phyloP scores from a whole-genome alignment of 805 yeast genomes.

The Saturnispora sanitii region DNA sequence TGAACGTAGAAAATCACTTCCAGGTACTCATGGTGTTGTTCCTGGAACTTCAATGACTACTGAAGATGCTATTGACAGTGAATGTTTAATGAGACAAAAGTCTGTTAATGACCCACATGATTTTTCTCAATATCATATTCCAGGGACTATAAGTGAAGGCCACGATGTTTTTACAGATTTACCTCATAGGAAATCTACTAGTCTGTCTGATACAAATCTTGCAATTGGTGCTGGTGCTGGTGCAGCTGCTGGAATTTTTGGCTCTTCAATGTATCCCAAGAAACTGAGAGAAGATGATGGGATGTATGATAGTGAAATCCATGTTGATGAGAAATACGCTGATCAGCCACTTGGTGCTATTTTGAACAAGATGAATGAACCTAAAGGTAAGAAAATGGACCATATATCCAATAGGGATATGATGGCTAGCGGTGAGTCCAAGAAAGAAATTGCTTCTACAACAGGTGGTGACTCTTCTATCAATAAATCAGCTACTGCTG shows the following conservation, averaged over 20 bases:
- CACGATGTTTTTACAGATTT: neutral
- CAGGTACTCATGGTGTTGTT: constrained; percentile 4
- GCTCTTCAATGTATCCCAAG: neutral
- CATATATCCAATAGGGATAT: constrained; percentile 2
- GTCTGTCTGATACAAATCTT: neutral
- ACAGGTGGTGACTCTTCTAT: neutral
- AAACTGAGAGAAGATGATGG: neutral
- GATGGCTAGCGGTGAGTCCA: neutral
- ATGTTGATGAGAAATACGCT: neutral
- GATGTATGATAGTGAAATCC: constrained; percentile 1
- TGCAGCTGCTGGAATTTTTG: neutral
- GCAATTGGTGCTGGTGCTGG: neutral
- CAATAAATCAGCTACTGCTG: neutral
- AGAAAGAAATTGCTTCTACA: neutral
- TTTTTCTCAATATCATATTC: constrained; percentile 4
- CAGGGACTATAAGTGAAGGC: constrained; percentile 6
- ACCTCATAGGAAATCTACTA: no score
- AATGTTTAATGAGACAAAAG: neutral
- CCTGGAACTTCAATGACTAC: constrained; percentile 1
- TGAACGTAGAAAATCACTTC: neutral
- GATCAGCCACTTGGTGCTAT: constrained; percentile 5
- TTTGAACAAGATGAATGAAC: constrained; percentile 1
- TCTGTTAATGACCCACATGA: neutral
- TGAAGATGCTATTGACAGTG: constrained; percentile 1
- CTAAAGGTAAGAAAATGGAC: neutral